A percentile compares a stretch with the other conserved stretches of the same genome.
phyloP scores from a whole-genome alignment of 192 early-diverging fungal species.

The Backusella luteola region DNA sequence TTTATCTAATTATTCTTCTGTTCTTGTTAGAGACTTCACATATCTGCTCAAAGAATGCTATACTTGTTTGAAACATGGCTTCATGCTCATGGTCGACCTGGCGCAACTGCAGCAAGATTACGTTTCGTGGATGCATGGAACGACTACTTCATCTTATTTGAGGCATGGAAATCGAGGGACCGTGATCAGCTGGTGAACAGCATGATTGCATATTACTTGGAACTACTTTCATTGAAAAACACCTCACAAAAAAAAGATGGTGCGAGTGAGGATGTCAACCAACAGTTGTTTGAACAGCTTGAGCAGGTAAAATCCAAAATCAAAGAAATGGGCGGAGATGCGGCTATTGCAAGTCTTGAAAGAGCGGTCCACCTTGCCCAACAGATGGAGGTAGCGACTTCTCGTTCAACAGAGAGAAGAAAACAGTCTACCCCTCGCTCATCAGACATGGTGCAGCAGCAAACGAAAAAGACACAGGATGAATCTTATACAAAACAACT shows the following conservation, averaged over 20 bases:
- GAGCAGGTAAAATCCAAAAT: conserved; percentile 20
- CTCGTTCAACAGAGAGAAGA: conserved; percentile 5
- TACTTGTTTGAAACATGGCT: conserved; percentile 39
- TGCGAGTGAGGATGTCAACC: conserved; percentile 38
- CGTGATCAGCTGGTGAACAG: conserved; percentile 58
- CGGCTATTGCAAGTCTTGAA: conserved; percentile 1
- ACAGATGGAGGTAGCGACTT: conserved; percentile 3
- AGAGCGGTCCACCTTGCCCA: not conserved
- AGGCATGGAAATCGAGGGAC: conserved; percentile 72
- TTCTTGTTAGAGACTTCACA: conserved; percentile 29
- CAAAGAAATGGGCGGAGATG: conserved; percentile 12
- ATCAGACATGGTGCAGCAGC: not conserved
- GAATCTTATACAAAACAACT: conserved; percentile 33
- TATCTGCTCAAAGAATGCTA: conserved; percentile 34
- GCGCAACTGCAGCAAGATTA: conserved; percentile 12
- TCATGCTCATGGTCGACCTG: conserved; percentile 13
- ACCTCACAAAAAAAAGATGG: conserved; percentile 49
- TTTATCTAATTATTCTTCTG: not conserved
- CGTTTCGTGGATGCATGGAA: conserved; percentile 55
- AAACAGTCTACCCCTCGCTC: conserved; percentile 10
- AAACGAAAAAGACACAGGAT: not conserved
- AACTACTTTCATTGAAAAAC: conserved; percentile 65
- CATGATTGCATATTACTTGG: conserved; percentile 64
- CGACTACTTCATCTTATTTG: conserved; percentile 61
- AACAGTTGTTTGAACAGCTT: conserved; percentile 22